Conservation (phyloP, 2,329 filamentous ascomycete genomes). For the Epichloe coenophiala region DNA sequence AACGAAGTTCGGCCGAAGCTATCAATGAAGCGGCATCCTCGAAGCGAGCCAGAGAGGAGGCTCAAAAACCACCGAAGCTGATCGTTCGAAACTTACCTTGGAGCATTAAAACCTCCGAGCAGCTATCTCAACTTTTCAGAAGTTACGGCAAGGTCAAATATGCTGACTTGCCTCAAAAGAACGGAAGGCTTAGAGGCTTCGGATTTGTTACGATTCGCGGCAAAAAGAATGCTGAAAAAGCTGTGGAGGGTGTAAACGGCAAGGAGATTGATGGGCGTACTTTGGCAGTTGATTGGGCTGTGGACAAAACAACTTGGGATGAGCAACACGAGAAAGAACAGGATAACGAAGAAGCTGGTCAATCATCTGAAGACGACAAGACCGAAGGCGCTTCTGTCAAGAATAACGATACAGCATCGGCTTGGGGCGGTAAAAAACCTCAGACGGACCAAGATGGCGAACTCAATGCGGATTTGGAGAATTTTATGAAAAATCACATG, state of each 20-base stretch:
- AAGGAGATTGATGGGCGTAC: conserved; percentile 79
- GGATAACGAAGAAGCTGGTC: conserved; percentile 21
- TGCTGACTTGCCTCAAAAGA: conserved; percentile 68
- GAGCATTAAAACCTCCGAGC: conserved; percentile 79
- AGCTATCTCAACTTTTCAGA: conserved; percentile 66
- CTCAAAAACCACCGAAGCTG: conserved; percentile 55
- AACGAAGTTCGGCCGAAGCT: conserved; percentile 45
- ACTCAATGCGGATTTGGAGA: conserved; percentile 32
- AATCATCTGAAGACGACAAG: conserved; percentile 19
- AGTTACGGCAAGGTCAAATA: conserved; percentile 88
- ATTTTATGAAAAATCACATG: conserved; percentile 45
- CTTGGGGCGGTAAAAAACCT: conserved; percentile 17
- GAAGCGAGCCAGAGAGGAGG: conserved; percentile 42
- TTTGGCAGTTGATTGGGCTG: conserved; percentile 91
- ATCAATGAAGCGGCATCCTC: conserved; percentile 25
- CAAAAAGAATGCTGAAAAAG: conserved; percentile 81
- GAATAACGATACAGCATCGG: conserved; percentile 15
- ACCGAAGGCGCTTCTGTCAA: conserved; percentile 17
- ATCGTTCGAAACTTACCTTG: conserved; percentile 92
- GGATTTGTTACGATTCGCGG: conserved; percentile 85
- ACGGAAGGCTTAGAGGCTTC: conserved; percentile 69
- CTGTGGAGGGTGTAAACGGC: conserved; percentile 73
- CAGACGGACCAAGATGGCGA: conserved; percentile 22
- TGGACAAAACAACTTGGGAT: conserved; percentile 81
- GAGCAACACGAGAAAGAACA: conserved; percentile 36